Evolutionary conservation across 495 filamentous ascomycete genomes (phyloP).

Genomic region (Hypoxylon cercidicola): DNA sequence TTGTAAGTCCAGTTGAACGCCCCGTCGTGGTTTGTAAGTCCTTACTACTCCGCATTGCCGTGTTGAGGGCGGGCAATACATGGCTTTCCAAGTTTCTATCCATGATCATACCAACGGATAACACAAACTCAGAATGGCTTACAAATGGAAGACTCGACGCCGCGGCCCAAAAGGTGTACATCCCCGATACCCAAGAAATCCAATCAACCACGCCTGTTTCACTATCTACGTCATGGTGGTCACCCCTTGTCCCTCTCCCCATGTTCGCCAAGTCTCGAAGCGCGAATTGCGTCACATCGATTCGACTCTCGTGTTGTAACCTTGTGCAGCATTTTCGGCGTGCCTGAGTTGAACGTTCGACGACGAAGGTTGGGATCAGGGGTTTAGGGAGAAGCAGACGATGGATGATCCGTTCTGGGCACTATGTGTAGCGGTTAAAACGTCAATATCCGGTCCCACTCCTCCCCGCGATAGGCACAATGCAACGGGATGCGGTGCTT

Average conservation of each 20-base stretch:
- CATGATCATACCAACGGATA: neutral
- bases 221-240: slow-evolving; percentile 12
- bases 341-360: slow-evolving; percentile 22
- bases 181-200: neutral
- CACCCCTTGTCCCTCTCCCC: neutral
- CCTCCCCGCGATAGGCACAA: slow-evolving; percentile 10
- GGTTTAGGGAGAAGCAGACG: slow-evolving; percentile 3
- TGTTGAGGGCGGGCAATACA: no score
- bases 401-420: slow-evolving; percentile 25
- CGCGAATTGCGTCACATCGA: slow-evolving; percentile 19
- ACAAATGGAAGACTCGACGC: slow-evolving; percentile 17
- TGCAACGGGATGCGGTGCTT: neutral
- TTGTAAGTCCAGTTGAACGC: no score
- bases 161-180: slow-evolving; percentile 12
- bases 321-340: slow-evolving; percentile 2
- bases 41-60: no score
- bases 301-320: slow-evolving; percentile 3
- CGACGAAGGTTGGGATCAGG: slow-evolving; percentile 18
- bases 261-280: slow-evolving; percentile 21
- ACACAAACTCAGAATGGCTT: neutral
- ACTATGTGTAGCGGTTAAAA: slow-evolving; percentile 31
- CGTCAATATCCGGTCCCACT: slow-evolving; percentile 28
- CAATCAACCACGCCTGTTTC: slow-evolving; percentile 3
- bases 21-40: no score
- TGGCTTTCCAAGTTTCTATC: no score